These are phyloP conservation scores for Apiotrichum akiyoshidainum DNA, from an alignment of 1,284 basidiomycete genomes.

Conservation along the genomic window DNA sequence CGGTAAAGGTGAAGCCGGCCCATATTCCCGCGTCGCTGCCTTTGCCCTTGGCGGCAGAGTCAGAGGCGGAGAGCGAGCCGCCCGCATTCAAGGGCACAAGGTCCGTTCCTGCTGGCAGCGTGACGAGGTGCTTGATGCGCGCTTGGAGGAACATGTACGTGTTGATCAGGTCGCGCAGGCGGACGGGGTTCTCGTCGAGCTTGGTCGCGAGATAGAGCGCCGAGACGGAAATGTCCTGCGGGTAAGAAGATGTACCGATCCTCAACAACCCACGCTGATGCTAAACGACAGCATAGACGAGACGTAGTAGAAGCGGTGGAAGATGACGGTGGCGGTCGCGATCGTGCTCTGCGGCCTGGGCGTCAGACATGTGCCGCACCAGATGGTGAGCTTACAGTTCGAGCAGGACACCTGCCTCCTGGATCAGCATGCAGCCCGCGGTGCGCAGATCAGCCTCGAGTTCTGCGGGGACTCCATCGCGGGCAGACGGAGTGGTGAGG, in stretches of 20 bases:
- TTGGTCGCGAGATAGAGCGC: slow-evolving; percentile 92
- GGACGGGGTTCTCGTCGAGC: slow-evolving; percentile 85
- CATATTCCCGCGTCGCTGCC: slow-evolving; percentile 22
- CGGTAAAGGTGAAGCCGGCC: slow-evolving; percentile 38
- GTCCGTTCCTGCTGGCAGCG: slow-evolving; percentile 24
- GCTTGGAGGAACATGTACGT: slow-evolving; percentile 74
- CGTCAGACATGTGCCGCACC: not conserved
- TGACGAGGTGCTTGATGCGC: slow-evolving; percentile 41
- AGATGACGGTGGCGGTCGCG: slow-evolving; percentile 91
- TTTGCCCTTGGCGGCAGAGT: slow-evolving; percentile 6
- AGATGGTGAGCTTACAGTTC: slow-evolving; percentile 60
- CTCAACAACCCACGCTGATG: slow-evolving; percentile 66
- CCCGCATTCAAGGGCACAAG: slow-evolving; percentile 8
- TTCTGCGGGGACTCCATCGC: slow-evolving; percentile 74
- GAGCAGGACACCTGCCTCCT: slow-evolving; percentile 86
- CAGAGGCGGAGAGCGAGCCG: not conserved
- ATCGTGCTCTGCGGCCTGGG: slow-evolving; percentile 90
- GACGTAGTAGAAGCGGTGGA: slow-evolving; percentile 96
- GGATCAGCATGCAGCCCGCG: slow-evolving; percentile 87
- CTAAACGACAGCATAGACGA: slow-evolving; percentile 90
- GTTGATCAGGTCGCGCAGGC: slow-evolving; percentile 91
- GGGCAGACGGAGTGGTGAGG: slow-evolving; percentile 69
- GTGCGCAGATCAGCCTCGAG: slow-evolving; percentile 82
- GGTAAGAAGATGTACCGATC: no score
- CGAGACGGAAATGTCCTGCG: slow-evolving; percentile 86